Base-by-base conservation (phyloP, 176 grass and related monocot genomes). In the Phoenix roebelenii region DNA sequence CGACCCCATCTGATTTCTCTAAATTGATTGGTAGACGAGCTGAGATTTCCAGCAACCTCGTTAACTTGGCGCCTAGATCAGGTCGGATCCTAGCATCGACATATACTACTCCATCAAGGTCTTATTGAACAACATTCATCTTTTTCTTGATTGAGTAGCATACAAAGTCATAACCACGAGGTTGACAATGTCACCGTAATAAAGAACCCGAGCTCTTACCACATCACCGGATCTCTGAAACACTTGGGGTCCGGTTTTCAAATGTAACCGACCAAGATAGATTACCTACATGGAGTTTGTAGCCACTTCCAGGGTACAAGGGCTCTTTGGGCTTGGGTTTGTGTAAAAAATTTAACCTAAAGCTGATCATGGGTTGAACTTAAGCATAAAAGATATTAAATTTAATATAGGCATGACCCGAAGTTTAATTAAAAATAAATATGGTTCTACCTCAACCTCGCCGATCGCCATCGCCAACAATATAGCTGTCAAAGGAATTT, bases 201-300 rank as follows among this genome's bases (percentile, higher is more conserved):
- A 80, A 35, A 97, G 84, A 28, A 91, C 84, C 28, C 84, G 70
- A 3, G 84, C 81, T 0, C 87, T 79, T 0, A 97, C 81, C 20
- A 91, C 84, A 0, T 85, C 79, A 54, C 86, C 93, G 14, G 79
- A 85, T 49, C 62, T 20, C 52, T 76, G 64, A 24, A 97, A 97
- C 56, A 75, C 56, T 17, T 83, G 52, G 52, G 15, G 68, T 73
- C 54, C 91, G 78, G 78, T 60, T 73, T 59, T 97, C 83, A 10
- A 76, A 74, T 29, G 87, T 88, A 5, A 85, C 84, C 10, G 81
- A 77, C 93, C 93, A 91, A 0, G 87, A 78, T 15, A 97, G 83
- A 71, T 97, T 97, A 55, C 87, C 81, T 0, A 97, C 81, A 25
- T 88, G 88, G 16, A 91, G 81, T 76, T 97, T 97, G 84, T 80